Evolutionary conservation across 306 rosid species (phyloP).

Genomic region (Castanea mollissima): DNA sequence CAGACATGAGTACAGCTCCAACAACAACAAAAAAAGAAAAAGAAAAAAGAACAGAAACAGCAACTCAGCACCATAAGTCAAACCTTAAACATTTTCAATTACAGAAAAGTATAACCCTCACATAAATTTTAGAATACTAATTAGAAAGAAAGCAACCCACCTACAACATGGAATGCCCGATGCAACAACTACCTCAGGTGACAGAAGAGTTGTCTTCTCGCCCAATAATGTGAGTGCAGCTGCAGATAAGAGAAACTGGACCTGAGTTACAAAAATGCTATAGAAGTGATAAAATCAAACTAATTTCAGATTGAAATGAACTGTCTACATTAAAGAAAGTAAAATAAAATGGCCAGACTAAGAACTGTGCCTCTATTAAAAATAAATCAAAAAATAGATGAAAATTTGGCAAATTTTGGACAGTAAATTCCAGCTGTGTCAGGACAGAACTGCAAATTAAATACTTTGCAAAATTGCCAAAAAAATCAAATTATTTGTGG

Average conservation of each 20-base stretch:
- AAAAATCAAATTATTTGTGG: neutral
- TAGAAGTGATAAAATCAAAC: constrained; percentile 33
- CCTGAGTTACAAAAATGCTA: constrained; percentile 46
- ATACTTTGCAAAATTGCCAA: neutral
- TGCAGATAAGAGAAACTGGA: constrained; percentile 65
- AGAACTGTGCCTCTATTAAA: neutral
- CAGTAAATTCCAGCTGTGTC: neutral
- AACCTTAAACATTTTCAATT: constrained; percentile 19
- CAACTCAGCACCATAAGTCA: constrained; percentile 10
- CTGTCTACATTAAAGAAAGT: constrained; percentile 1
- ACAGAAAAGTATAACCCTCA: neutral
- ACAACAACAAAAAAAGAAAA: constrained; percentile 12
- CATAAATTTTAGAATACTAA: neutral
- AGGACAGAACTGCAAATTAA: neutral
- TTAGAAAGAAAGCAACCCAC: constrained; percentile 45
- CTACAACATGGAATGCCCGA: constrained; percentile 95
- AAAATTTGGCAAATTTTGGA: neutral
- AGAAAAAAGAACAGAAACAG: constrained; percentile 20
- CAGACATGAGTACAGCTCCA: constrained; percentile 35
- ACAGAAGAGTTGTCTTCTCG: constrained; percentile 85
- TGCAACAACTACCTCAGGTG: constrained; percentile 79
- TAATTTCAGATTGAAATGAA: constrained; percentile 10
- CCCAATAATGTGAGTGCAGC: constrained; percentile 95
- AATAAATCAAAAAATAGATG: neutral
- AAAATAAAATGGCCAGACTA: constrained; percentile 15